phyloP scores from a whole-genome alignment of 805 yeast genomes.

The Wickerhamiella sergipiensis region DNA sequence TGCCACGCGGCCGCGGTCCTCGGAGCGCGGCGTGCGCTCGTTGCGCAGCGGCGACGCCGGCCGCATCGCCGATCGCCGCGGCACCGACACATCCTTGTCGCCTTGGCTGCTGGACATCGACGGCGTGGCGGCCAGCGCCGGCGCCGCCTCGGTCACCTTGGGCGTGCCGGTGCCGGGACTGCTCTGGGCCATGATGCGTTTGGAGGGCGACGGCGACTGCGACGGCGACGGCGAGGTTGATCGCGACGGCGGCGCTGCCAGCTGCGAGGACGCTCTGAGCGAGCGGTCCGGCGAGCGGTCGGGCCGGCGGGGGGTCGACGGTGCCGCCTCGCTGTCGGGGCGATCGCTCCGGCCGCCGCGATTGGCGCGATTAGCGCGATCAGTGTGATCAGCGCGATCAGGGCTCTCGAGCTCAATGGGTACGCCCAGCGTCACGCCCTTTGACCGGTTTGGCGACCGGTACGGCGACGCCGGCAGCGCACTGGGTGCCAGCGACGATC shows the following conservation, averaged over 20 bases:
- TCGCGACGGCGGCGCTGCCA: not conserved
- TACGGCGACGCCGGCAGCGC: not conserved
- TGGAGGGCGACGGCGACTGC: not conserved
- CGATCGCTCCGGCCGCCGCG: too few species aligned
- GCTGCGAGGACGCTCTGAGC: not conserved
- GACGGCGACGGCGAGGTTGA: not conserved
- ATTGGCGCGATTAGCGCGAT: too few species aligned
- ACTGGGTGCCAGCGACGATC: not conserved
- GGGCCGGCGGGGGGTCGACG: not conserved
- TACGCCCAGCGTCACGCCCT: not conserved
- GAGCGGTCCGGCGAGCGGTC: not conserved
- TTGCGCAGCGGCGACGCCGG: not conserved
- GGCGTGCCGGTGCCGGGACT: not conserved
- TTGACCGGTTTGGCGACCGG: not conserved
- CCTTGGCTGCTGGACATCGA: not conserved
- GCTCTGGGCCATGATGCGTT: not conserved
- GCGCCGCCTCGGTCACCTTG: not conserved
- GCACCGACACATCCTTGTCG: not conserved
- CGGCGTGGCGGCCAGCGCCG: not conserved
- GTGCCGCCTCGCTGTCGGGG: too few species aligned
- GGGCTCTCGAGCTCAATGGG: conserved; percentile 1
- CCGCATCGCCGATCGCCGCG: not conserved
- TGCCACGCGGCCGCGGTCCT: not conserved
- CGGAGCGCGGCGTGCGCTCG: conserved; percentile 1
- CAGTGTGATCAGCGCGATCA: not conserved